Evolutionary conservation across 768 basidiomycete genomes (phyloP), one percentile per base, ranked within the genome.

Genomic region (Candolleomyces eurysporus): DNA sequence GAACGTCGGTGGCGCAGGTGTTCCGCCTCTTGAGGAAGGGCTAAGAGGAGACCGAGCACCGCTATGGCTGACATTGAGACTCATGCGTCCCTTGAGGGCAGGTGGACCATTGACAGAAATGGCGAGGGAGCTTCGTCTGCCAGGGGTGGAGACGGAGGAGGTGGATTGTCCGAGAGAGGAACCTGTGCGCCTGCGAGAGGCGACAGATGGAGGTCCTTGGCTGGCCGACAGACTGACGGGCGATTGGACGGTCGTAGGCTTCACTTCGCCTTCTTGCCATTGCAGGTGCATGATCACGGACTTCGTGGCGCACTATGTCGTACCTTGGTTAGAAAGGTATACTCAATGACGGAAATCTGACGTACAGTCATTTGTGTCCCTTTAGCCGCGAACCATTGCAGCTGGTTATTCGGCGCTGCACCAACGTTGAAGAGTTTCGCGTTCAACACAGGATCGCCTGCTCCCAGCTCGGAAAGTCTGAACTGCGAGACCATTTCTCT

Each of bases 401-500:
- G 78, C 92, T 92, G 92, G 71, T 92, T 93, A 67, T 94, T 90
- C 31, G 91, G 86, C 0, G 91, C 91, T 22, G 83, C 71, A 1
- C 94, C 94, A 9, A 96, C 88, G 65, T 92, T 86, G 66, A 85
- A 84, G 59, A 96, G 69, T 67, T 86, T 91, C 1, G 85, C 74
- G 62, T 81, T 87, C 66, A 91, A 68, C 22, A 84, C 76, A 17
- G 89, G 87, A 71, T 94, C 89, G 0, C 83, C 74, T 0, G 75
- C 85, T 19, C 87, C 90, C 48, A 96, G 75, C 61, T 94, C 91
- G 2, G 87, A 85, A 48, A 96, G 79, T 71, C 89, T 94, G 79
- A 94, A 95, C 69, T 95, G 93, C 8, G 91, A 92, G 13, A 96
- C 83, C 94, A 96, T 96, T 73, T 95, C 92, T 62, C 92, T 77